Base-by-base conservation (phyloP, 208 protist species). In the Leishmania tarentolae region DNA sequence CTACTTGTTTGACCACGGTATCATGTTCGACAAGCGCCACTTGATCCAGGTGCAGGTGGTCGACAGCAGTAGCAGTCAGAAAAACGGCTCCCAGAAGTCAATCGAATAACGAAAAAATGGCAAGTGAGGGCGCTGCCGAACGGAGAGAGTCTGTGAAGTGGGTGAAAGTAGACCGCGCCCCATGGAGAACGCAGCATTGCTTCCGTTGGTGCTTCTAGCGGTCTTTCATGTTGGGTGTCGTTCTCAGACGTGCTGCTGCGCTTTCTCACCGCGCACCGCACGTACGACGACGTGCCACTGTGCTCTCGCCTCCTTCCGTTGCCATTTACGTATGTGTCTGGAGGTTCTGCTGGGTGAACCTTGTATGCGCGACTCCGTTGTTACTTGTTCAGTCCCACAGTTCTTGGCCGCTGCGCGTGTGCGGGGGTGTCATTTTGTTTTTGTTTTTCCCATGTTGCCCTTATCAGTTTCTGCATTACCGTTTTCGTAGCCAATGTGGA, bases 1-100 rank as follows among this genome's bases (percentile, higher is more conserved):
- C 31, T 97, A 97, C 77, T 87, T 98, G 28, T 98, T 98, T 68
- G 95, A 98, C 52, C 90, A 96, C 84, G 86, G 96, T 78, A 86
- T 98, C 77, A 80, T 91, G 50, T 98, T 98, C 80, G 95, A 98
- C 82, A 93, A 94, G 76, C 89, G 93, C 2, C 87, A 96, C 80
- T 61, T 95, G 47, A 89, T 97, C 44, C 87, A 89, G 71, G 63
- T 91, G 70, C 79, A 90, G 47, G 24, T 89, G 7, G 79, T 8
- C 59, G 56, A 71, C 56, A 61, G 57, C 59, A 59, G 28, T 21
- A 63, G 52, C 57, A 40, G 75, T 40, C 59, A 65, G 68, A 11
- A 6, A 17, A 50, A 19, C 1, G 57, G 78, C 11, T 37, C 75
- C 11, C 44, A 79, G 52, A 82, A 79, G 74, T 72, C 75, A n/a